phyloP scores from a whole-genome alignment of 352 stramenopile genomes.

The Phytophthora boehmeriae region DNA sequence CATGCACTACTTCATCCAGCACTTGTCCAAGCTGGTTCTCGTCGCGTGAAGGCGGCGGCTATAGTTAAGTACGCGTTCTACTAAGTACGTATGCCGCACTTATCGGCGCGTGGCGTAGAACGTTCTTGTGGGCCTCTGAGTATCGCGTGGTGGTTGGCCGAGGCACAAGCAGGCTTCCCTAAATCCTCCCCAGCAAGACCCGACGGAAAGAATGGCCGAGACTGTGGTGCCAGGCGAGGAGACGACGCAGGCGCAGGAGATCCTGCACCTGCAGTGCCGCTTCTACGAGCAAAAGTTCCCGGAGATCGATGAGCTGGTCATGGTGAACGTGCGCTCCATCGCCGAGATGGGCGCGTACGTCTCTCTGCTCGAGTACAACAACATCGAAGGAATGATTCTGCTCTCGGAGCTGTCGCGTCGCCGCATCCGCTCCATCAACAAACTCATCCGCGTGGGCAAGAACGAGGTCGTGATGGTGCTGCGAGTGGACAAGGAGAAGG shows the following conservation, averaged over 20 bases:
- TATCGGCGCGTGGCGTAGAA: too few species aligned
- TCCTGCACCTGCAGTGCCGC: slow-evolving; percentile 62
- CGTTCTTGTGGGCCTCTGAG: too few species aligned
- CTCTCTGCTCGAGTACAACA: slow-evolving; percentile 99
- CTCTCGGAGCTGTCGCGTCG: slow-evolving; percentile 98
- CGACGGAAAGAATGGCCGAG: slow-evolving; percentile 34
- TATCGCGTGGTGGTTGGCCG: neutral
- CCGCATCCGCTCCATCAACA: slow-evolving; percentile 99
- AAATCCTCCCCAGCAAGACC: slow-evolving; percentile 22
- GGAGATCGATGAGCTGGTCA: slow-evolving; percentile 98
- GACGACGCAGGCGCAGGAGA: slow-evolving; percentile 83
- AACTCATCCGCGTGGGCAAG: slow-evolving; percentile 99
- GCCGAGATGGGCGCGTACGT: slow-evolving; percentile 99
- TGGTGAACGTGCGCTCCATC: slow-evolving; percentile 96
- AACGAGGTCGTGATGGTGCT: slow-evolving; percentile 99
- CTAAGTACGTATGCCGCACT: too few species aligned
- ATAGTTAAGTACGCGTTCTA: too few species aligned
- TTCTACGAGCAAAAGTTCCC: slow-evolving; percentile 80
- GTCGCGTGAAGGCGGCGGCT: too few species aligned
- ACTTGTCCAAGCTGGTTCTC: too few species aligned
- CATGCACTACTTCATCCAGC: too few species aligned
- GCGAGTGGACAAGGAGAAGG: slow-evolving; percentile 99
- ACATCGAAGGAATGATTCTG: slow-evolving; percentile 99
- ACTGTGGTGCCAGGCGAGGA: slow-evolving; percentile 11
- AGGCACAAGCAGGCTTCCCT: neutral